phyloP scores from a whole-genome alignment of 345 rosid species.

The Adansonia digitata region DNA sequence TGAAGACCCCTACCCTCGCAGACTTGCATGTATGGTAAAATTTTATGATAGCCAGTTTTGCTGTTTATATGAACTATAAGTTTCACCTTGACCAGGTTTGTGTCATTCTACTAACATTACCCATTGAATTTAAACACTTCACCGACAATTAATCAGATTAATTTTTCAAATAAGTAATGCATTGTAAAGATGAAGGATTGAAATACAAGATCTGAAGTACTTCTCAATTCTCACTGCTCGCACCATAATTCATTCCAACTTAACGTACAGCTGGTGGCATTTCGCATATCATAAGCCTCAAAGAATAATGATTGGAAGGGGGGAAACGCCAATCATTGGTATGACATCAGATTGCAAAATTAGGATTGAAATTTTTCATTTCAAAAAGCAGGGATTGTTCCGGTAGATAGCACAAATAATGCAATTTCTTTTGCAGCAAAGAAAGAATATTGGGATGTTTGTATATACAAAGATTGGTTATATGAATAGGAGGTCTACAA shows the following conservation, averaged over 20 bases:
- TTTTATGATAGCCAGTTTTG: too few relatives aligned
- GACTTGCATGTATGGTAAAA: too few relatives aligned
- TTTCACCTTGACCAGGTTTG: too few relatives aligned
- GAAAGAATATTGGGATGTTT: background rate
- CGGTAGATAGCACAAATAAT: background rate
- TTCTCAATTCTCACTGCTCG: background rate
- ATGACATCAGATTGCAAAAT: too few relatives aligned
- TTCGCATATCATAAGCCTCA: background rate
- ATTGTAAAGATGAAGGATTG: background rate
- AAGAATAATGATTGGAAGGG: background rate
- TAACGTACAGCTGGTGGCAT: too few relatives aligned
- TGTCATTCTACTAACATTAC: too few relatives aligned
- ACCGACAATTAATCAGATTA: too few relatives aligned
- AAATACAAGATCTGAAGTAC: background rate
- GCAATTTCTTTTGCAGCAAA: background rate
- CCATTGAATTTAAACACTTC: too few relatives aligned
- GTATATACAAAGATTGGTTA: constrained; percentile 1
- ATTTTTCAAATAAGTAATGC: too few relatives aligned
- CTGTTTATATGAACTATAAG: too few relatives aligned
- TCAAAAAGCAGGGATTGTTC: background rate
- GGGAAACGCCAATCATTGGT: background rate
- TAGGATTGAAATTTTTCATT: background rate
- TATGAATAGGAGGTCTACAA: background rate
- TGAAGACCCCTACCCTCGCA: too few relatives aligned
- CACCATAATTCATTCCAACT: background rate